phyloP scores from a whole-genome alignment of 2,329 filamentous ascomycete species.

The Aspergillus neotritici region DNA sequence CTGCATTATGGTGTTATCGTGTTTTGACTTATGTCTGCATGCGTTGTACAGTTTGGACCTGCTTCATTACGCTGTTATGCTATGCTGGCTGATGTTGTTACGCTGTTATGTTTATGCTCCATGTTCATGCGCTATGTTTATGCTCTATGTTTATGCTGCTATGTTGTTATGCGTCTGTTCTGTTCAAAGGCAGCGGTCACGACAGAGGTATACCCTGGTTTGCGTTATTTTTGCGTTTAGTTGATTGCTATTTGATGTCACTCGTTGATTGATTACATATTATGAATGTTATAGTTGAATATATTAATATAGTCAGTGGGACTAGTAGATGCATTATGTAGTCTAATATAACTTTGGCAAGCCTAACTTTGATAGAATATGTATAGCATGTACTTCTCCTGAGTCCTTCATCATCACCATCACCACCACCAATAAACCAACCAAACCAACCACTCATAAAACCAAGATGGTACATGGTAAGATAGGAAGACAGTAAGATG shows the following conservation, averaged over 20 bases:
- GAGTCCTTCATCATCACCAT: too few species aligned
- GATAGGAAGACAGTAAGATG: neutral
- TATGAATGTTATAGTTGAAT: neutral
- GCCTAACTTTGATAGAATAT: slow-evolving; percentile 1
- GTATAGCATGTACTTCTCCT: neutral
- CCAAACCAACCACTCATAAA: too few species aligned
- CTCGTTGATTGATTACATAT: neutral
- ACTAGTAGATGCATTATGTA: too few species aligned
- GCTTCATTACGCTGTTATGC: too few species aligned
- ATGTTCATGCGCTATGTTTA: slow-evolving; percentile 13
- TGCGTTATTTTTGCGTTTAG: slow-evolving; percentile 6
- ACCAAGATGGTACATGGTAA: neutral
- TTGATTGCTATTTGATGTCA: neutral
- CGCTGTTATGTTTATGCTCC: neutral
- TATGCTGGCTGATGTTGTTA: slow-evolving; percentile 5
- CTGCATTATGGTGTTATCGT: slow-evolving; percentile 11
- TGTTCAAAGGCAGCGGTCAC: slow-evolving; percentile 15
- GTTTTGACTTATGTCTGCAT: slow-evolving; percentile 4
- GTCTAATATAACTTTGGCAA: too few species aligned
- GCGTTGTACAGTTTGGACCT: slow-evolving; percentile 2
- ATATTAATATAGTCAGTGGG: neutral
- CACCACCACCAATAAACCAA: too few species aligned
- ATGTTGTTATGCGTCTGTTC: slow-evolving; percentile 7
- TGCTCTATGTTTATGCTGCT: slow-evolving; percentile 11
- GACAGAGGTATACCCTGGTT: slow-evolving; percentile 16